phyloP scores from a whole-genome alignment of 129 eudicot species.

The Rutidosis leptorrhynchoides region DNA sequence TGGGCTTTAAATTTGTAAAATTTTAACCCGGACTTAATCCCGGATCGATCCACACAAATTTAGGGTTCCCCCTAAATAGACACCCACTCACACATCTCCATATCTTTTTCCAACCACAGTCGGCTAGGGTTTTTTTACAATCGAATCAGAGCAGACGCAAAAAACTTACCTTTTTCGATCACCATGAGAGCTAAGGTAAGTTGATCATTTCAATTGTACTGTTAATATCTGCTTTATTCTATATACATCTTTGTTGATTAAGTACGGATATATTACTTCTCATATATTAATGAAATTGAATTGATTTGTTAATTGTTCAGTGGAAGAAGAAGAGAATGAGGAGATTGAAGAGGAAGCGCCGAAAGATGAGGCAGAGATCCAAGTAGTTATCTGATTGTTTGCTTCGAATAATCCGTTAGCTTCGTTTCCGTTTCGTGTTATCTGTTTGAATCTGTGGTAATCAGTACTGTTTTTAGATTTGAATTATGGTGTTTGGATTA shows the following conservation, averaged over 20 bases:
- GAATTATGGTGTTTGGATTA: neutral
- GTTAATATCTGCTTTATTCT: no score
- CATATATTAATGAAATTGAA: neutral
- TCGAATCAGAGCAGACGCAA: neutral
- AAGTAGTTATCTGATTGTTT: conserved; percentile 30
- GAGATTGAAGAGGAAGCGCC: conserved; percentile 63
- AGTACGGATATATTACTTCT: no score
- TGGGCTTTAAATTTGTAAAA: neutral
- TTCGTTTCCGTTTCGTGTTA: neutral
- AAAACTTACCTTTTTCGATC: neutral
- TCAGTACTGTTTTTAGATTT: conserved; percentile 1
- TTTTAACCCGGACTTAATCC: neutral
- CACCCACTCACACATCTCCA: neutral
- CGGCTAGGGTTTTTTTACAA: conserved; percentile 36
- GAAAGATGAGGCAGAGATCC: conserved; percentile 66
- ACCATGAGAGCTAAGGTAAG: conserved; percentile 48
- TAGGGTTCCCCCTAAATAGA: conserved; percentile 35
- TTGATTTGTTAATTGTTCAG: conserved; percentile 21
- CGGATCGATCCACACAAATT: neutral
- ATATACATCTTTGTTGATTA: neutral
- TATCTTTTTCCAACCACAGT: neutral
- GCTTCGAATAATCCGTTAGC: conserved; percentile 6
- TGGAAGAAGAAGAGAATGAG: conserved; percentile 66
- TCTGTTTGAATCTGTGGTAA: conserved; percentile 1
- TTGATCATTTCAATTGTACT: neutral